Evolutionary conservation across 2,329 filamentous ascomycete species (phyloP).

Genomic region (Lasiodiplodia sp.): DNA sequence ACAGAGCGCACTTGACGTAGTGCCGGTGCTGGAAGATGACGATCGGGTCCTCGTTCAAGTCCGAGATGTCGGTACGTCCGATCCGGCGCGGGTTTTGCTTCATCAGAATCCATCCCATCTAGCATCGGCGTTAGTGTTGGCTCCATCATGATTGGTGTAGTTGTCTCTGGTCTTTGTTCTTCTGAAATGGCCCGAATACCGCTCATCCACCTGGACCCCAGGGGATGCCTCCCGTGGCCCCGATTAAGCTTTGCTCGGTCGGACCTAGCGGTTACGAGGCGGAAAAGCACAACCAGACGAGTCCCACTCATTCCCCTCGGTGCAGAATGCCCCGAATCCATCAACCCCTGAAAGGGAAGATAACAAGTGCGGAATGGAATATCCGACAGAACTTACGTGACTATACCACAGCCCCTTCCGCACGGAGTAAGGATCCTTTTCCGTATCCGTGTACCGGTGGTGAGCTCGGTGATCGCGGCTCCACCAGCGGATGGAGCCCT

Average conservation of each 20-base stretch:
- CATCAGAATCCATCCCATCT: slow-evolving; percentile 87
- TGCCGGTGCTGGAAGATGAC: slow-evolving; percentile 89
- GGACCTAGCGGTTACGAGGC: neutral
- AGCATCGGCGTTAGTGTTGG: neutral
- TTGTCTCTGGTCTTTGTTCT: slow-evolving; percentile 64
- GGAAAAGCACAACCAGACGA: slow-evolving; percentile 3
- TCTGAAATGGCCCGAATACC: too few species aligned
- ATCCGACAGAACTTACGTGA: slow-evolving; percentile 12
- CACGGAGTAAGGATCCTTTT: slow-evolving; percentile 90
- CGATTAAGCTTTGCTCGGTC: neutral
- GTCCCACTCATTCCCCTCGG: neutral
- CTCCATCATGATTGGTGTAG: too few species aligned
- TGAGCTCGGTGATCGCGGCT: slow-evolving; percentile 85
- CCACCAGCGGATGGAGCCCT: slow-evolving; percentile 91
- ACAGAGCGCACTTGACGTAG: slow-evolving; percentile 80
- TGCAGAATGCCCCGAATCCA: neutral
- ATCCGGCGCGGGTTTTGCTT: slow-evolving; percentile 92
- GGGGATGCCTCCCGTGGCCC: neutral
- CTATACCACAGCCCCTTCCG: slow-evolving; percentile 73
- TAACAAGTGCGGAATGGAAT: neutral
- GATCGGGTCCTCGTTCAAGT: slow-evolving; percentile 84
- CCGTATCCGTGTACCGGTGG: slow-evolving; percentile 90
- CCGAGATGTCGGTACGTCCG: slow-evolving; percentile 86
- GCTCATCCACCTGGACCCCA: too few species aligned
- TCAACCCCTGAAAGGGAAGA: neutral